A percentile compares a stretch with the other conserved stretches of the same genome.
Conservation (phyloP, 345 rosid species). For the Isatis tinctoria region DNA sequence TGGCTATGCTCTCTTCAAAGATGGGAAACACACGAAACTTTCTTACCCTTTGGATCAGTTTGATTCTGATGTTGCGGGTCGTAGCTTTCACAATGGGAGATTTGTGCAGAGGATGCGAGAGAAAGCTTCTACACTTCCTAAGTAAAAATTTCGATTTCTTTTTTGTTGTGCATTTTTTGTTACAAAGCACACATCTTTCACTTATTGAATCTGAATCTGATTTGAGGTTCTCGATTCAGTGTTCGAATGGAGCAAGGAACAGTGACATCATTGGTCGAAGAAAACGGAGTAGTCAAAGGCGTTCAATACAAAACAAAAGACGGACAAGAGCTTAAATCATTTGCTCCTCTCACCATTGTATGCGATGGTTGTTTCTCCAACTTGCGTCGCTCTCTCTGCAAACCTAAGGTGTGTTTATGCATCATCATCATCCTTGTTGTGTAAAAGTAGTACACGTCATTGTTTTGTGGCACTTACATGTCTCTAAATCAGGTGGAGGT, state of each 20-base stretch:
- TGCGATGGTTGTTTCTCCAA: constrained; percentile 65
- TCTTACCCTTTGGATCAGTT: constrained; percentile 46
- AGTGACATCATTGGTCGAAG: constrained; percentile 46
- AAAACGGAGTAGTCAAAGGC: constrained; percentile 45
- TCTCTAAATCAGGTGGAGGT: constrained; percentile 41
- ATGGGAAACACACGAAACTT: constrained; percentile 37
- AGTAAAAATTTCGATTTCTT: constrained; percentile 18
- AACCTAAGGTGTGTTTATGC: constrained; percentile 38
- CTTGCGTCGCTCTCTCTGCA: constrained; percentile 55
- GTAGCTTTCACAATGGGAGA: constrained; percentile 54
- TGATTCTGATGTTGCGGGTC: constrained; percentile 43
- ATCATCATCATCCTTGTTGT: neutral
- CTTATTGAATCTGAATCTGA: neutral
- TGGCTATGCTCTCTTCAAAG: constrained; percentile 50
- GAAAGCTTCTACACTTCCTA: constrained; percentile 44
- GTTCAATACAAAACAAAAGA: constrained; percentile 54
- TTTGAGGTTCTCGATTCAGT: constrained; percentile 18
- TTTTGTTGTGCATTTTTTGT: neutral
- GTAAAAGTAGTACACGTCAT: too few relatives aligned
- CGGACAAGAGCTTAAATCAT: constrained; percentile 38
- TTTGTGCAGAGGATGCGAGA: constrained; percentile 54
- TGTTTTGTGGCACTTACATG: neutral
- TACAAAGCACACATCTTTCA: neutral
- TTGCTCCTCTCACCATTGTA: constrained; percentile 53
- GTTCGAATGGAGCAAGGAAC: constrained; percentile 51